Base-by-base conservation (phyloP, 2,329 filamentous ascomycete species). In the Claviceps sp. region DNA sequence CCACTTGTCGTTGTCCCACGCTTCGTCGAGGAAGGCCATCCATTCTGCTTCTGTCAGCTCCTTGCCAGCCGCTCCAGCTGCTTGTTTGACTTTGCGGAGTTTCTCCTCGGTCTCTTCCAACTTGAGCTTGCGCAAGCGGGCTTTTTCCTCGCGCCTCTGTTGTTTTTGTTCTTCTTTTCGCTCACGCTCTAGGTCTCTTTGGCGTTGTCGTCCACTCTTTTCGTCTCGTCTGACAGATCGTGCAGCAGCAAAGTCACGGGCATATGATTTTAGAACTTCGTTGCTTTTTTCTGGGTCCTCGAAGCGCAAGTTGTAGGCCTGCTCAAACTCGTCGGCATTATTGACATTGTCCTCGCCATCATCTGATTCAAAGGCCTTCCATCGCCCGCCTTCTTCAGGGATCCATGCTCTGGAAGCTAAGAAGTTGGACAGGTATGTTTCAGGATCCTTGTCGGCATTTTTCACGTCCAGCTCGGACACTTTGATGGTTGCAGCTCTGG, bases 251-350 rank as follows among this genome's bases (percentile, higher is more conserved):
- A 89, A 77, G 64, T 95, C 89, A 80, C 91, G 85, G 52, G 91
- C 85, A 69, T 96, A 95, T 5, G 90, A 89, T 62, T 85, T 82
- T 37, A 98, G 74, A 48, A 86, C 83, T 68, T 95, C 89, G 64
- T 96, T 96, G 60, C 87, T 83, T 64, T 87, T 89, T 54, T 78
- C 78, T 0, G 93, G 89, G 61, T 97, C 87, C 65, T 98, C 93
- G 62, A 98, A 98, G 38, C 93, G 85, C 69, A 96, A 71, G 70
- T 98, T 98, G 72, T 95, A 98, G 4, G 90, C 90, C 57, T 87
- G 78, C 70, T 98, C 93, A 62, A 91, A 95, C 55, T 85, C 81
- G 45, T 97, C 91, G 26, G 90, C 90, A 34, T 87, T 82, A 48
- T 89, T 75, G 3, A 34, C 30, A 11, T 76, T 88, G 2, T 76